Base-by-base conservation (phyloP, 2,329 filamentous ascomycete species). In the Botrytis deweyae region DNA sequence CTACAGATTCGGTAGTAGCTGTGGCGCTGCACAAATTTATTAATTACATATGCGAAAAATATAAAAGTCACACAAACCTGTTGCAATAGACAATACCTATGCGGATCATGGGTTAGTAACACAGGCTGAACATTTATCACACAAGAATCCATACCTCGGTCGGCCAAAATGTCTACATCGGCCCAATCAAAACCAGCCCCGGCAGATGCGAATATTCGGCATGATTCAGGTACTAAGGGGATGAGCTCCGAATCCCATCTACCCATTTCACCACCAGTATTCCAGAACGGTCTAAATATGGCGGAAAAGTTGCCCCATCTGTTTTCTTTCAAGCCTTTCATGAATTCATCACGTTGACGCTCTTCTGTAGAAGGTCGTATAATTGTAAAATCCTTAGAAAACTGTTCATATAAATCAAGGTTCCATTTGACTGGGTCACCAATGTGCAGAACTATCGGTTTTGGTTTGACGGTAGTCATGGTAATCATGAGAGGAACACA, bases 1-100 rank as follows among this genome's bases (percentile, higher is more conserved):
- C 91, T 1, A 93, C 91, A 7, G 91, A 89, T 78, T 94, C 92
- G 10, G 90, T 90, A 52, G 90, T 91, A 0, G 91, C 91, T 2
- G 89, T 86, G 2, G 91, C 91, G 4, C 89, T 80, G 63, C 20
- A 42, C 16, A 22, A 55, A 69, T 62, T 73, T 42, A 38, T 61
- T 12, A n/a, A 40, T 40, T 49, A 55, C 25, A 22, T 66, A 44
- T 42, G 6, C 9, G 29, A 3, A 14, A 36, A 42, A 3, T 52
- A 9, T 7, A 33, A 20, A 40, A 12, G 33, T 18, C 29, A 5
- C 22, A 16, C 38, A 18, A 49, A 80, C 78, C 79, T 87, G 82
- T 94, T 93, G 84, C 91, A 93, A 83, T 93, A 94, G 70, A 91
- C 82, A 75, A 92, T 88, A 55, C 89, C 80, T 81, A 36, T 44